Conservation (phyloP, 2,329 filamentous ascomycete species). For the Neurospora sp. region DNA sequence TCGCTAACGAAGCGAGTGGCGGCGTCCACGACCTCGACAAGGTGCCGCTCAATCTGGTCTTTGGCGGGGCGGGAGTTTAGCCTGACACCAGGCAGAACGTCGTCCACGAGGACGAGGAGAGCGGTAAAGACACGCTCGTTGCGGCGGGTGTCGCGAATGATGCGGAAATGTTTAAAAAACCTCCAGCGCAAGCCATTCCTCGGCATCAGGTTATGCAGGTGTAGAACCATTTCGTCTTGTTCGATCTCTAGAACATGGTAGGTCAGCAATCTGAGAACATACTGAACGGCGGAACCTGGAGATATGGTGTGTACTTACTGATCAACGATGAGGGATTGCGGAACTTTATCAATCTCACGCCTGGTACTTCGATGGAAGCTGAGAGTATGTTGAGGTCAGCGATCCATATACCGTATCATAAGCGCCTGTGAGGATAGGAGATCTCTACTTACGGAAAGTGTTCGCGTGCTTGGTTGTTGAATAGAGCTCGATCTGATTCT, state of each 20-base stretch:
- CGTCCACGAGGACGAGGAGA: too few relatives aligned
- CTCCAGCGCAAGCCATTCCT: too few relatives aligned
- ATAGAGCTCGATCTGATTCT: neutral
- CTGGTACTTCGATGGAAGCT: neutral
- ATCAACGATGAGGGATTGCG: neutral
- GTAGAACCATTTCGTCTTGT: neutral
- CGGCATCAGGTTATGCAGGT: too few relatives aligned
- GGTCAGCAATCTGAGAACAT: neutral
- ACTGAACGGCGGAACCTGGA: neutral
- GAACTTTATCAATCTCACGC: neutral
- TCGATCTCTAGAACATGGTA: neutral
- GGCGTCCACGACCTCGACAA: neutral
- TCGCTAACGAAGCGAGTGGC: neutral
- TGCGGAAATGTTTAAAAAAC: too few relatives aligned
- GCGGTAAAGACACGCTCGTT: too few relatives aligned
- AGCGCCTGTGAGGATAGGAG: neutral
- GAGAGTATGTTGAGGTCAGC: neutral
- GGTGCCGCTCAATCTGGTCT: constrained; percentile 9
- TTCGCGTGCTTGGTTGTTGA: neutral
- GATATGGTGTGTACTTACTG: neutral
- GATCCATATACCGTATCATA: neutral
- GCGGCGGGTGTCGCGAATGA: too few relatives aligned
- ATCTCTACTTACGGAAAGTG: neutral
- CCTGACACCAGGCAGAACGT: too few relatives aligned
- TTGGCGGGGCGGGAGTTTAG: too few relatives aligned